Conservation (phyloP, 2,329 filamentous ascomycete genomes). For the Drechslerella coelobrocha region DNA sequence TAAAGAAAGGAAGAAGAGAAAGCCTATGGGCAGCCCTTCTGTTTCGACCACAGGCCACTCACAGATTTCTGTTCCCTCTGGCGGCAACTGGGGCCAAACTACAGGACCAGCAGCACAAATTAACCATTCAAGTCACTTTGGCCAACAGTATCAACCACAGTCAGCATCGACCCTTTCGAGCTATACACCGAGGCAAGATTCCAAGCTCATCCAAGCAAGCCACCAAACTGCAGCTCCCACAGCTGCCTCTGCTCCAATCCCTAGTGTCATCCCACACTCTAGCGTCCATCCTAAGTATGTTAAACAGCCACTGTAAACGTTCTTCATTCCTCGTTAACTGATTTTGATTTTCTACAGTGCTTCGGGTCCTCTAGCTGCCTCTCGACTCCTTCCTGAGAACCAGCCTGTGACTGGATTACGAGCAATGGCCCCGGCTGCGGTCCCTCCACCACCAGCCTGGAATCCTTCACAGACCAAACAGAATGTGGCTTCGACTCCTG, state of each 20-base stretch:
- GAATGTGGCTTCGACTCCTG: not conserved
- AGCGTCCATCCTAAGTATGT: not conserved
- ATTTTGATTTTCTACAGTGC: not conserved
- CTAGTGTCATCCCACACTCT: not conserved
- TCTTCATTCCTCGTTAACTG: not conserved
- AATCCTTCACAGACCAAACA: conserved; percentile 33
- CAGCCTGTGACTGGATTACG: conserved; percentile 6
- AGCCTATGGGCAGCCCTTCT: conserved; percentile 19
- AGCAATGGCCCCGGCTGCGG: conserved; percentile 1
- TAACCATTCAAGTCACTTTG: conserved; percentile 16
- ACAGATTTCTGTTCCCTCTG: conserved; percentile 17
- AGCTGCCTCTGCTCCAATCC: conserved; percentile 2
- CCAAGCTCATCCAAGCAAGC: not conserved
- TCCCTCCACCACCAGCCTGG: conserved; percentile 39
- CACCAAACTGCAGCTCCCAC: conserved; percentile 14
- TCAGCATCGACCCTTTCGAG: conserved; percentile 5
- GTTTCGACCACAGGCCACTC: conserved; percentile 8
- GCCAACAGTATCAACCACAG: conserved; percentile 35
- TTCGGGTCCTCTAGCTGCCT: not conserved
- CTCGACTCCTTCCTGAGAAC: not conserved
- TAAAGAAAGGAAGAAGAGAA: conserved; percentile 63
- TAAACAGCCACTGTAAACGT: not conserved
- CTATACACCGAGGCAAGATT: not conserved
- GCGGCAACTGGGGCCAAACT: conserved; percentile 29
- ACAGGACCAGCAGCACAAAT: conserved; percentile 13